Conservation (phyloP, 352 stramenopile species). For the Pythium aquatile region DNA sequence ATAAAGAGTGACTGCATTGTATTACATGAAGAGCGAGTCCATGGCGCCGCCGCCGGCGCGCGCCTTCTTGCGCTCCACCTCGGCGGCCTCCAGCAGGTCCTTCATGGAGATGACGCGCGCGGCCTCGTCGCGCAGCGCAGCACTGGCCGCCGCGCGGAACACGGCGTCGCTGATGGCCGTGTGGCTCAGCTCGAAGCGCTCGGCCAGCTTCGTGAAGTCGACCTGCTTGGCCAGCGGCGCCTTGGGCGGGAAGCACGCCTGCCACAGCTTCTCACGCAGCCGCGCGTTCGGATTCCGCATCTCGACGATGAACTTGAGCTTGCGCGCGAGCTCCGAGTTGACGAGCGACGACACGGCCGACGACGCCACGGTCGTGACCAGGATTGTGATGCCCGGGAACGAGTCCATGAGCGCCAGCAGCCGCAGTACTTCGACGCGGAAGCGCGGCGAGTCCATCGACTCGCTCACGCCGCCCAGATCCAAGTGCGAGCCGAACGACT, state of each 20-base stretch:
- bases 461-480: conserved; percentile 49
- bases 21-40: conserved; percentile 82
- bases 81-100: conserved; percentile 66
- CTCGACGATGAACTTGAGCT: conserved; percentile 85
- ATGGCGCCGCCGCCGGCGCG: conserved; percentile 58
- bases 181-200: conserved; percentile 75
- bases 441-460: conserved; percentile 66
- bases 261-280: conserved; percentile 73
- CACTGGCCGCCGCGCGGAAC: conserved; percentile 74
- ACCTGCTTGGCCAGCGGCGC: conserved; percentile 59
- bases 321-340: conserved; percentile 68
- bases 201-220: conserved; percentile 68
- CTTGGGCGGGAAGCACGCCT: conserved; percentile 68
- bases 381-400: conserved; percentile 78
- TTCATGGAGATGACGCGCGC: conserved; percentile 77
- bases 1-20: neutral
- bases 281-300: conserved; percentile 75
- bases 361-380: conserved; percentile 71
- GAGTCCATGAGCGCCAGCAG: conserved; percentile 76
- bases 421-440: conserved; percentile 72
- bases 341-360: conserved; percentile 41
- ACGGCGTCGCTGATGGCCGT: conserved; percentile 81
- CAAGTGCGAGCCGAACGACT: conserved; percentile 80
- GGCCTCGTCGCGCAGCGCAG: conserved; percentile 58
- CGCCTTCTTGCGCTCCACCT: conserved; percentile 73